Percentiles rank a stretch among this genome's conserved stretches.
Conservation (phyloP, 305 asterid genomes). For the Striga hermonthica region DNA sequence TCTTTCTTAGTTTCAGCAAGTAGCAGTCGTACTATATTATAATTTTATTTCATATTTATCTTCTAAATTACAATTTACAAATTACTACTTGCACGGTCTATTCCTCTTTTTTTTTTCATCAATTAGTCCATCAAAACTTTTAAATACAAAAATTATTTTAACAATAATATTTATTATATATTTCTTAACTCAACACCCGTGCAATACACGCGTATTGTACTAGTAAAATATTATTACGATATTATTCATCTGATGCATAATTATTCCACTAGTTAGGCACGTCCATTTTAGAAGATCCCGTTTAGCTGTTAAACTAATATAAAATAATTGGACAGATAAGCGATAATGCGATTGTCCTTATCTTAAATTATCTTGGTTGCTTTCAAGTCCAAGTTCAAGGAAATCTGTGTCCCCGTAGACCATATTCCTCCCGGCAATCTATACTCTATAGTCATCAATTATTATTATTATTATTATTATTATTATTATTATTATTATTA, state of each 20-base stretch:
- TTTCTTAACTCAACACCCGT: too few species aligned
- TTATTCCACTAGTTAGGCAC: conserved; percentile 26
- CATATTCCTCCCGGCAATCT: conserved; percentile 10
- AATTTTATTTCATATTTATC: too few species aligned
- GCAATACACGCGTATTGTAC: too few species aligned
- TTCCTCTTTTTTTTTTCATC: too few species aligned
- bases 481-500: too few species aligned
- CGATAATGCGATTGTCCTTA: conserved; percentile 35
- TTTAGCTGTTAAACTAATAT: conserved; percentile 11
- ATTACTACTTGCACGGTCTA: too few species aligned
- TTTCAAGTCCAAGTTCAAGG: conserved; percentile 31
- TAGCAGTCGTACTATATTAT: too few species aligned
- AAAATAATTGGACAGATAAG: conserved; percentile 29
- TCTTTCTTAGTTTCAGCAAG: too few species aligned
- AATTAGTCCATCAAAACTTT: too few species aligned
- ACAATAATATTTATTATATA: too few species aligned
- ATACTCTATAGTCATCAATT: neutral
- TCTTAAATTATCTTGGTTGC: conserved; percentile 21
- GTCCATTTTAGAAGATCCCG: conserved; percentile 7
- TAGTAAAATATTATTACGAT: conserved; percentile 12
- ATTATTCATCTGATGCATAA: neutral
- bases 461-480: neutral
- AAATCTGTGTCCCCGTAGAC: conserved; percentile 25
- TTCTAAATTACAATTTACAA: too few species aligned
- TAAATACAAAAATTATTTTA: too few species aligned